A percentile compares a stretch with the other conserved stretches of the same genome.
These are phyloP conservation scores for Aspergillus sp. DNA, from an alignment of 2,329 filamentous ascomycete genomes.

Conservation along the genomic window DNA sequence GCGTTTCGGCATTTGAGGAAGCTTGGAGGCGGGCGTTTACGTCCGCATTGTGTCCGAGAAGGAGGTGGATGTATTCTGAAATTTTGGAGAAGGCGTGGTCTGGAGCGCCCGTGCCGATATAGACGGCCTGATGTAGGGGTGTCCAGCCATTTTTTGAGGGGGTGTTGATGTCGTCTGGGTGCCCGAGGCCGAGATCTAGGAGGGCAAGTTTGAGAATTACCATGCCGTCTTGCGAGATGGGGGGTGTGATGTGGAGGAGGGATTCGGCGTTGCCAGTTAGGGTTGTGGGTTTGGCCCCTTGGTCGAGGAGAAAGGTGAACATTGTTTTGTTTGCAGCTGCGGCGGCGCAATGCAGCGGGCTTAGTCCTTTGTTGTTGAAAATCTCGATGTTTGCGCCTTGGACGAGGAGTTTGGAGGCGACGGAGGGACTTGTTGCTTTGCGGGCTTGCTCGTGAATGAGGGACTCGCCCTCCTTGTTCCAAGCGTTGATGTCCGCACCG, in stretches of 20 bases:
- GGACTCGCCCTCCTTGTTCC: conserved; percentile 28
- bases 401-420: conserved; percentile 24
- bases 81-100: conserved; percentile 23
- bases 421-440: conserved; percentile 7
- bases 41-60: conserved; percentile 24
- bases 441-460: conserved; percentile 30
- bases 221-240: conserved; percentile 22
- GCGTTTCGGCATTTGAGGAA: conserved; percentile 18
- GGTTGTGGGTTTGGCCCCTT: conserved; percentile 25
- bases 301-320: conserved; percentile 24
- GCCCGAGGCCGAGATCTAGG: background rate
- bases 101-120: conserved; percentile 16
- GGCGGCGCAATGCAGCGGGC: conserved; percentile 31
- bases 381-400: conserved; percentile 32
- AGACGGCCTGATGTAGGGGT: conserved; percentile 28
- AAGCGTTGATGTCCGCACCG: conserved; percentile 33
- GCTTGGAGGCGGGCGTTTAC: conserved; percentile 20
- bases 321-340: conserved; percentile 27
- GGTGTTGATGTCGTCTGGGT: conserved; percentile 16
- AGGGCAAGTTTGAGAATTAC: conserved; percentile 26
- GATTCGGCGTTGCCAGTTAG: conserved; percentile 29
- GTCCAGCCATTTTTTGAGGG: conserved; percentile 23
- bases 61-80: conserved; percentile 22
- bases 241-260: conserved; percentile 31
- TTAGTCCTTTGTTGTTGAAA: conserved; percentile 28